Conservation (phyloP, 225 moss, liverwort and hornwort species). For the Antitrichia curtipendula region DNA sequence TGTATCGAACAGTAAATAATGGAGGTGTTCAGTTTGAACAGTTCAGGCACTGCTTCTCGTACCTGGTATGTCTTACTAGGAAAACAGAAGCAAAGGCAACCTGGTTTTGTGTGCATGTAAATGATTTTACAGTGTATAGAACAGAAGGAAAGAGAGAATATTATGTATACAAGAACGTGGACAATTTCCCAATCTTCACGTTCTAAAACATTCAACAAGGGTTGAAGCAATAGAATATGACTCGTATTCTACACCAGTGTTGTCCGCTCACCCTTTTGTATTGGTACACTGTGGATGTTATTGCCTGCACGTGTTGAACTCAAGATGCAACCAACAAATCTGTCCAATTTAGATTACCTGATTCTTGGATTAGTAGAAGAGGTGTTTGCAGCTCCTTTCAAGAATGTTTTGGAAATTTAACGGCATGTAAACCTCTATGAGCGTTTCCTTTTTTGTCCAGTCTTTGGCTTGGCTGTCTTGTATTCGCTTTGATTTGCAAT, state of each 20-base stretch:
- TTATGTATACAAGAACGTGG: not conserved
- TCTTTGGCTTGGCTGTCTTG: too few relatives aligned
- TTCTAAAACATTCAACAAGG: not conserved
- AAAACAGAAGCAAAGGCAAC: not conserved
- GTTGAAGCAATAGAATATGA: not conserved
- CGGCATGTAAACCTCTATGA: not conserved
- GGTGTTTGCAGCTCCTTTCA: not conserved
- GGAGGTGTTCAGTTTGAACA: not conserved
- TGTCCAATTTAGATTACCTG: not conserved
- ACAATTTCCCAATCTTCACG: not conserved
- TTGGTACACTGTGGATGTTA: too few relatives aligned
- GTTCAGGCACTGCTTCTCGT: not conserved
- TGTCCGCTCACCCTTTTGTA: not conserved
- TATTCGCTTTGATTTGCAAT: too few relatives aligned
- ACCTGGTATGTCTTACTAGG: not conserved
- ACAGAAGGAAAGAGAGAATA: not conserved
- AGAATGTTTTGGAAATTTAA: not conserved
- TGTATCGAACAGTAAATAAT: not conserved
- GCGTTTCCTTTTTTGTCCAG: too few relatives aligned
- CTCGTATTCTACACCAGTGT: not conserved
- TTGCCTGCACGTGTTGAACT: not conserved
- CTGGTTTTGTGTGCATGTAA: not conserved
- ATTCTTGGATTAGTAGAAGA: not conserved
- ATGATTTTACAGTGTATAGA: not conserved
- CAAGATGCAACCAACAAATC: not conserved